phyloP scores from a whole-genome alignment of 768 basidiomycete species.

The Megacollybia marginata region DNA sequence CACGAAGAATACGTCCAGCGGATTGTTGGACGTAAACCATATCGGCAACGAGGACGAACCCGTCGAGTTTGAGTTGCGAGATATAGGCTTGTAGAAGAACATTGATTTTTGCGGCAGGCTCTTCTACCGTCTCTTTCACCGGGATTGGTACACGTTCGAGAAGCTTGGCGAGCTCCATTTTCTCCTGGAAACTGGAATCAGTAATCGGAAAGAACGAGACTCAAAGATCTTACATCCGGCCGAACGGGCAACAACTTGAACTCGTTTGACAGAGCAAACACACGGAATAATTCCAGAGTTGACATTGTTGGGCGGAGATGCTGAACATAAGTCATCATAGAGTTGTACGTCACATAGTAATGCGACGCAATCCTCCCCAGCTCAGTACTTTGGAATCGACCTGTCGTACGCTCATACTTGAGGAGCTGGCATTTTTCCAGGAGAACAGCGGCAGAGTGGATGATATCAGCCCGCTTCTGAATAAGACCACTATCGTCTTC shows the following conservation, averaged over 20 bases:
- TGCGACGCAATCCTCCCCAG: conserved; percentile 91
- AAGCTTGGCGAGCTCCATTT: conserved; percentile 83
- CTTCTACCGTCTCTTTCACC: conserved; percentile 93
- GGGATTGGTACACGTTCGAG: conserved; percentile 95
- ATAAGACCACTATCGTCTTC: conserved; percentile 77
- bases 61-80: conserved; percentile 87
- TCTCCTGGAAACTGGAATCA: conserved; percentile 37
- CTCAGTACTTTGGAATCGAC: conserved; percentile 89
- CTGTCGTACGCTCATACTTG: conserved; percentile 87
- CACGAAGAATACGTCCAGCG: conserved; percentile 91
- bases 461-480: conserved; percentile 92
- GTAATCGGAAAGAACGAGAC: conserved; percentile 1
- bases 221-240: conserved; percentile 3
- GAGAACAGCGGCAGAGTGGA: conserved; percentile 87
- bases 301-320: conserved; percentile 85
- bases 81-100: conserved; percentile 93
- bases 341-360: conserved; percentile 91
- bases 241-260: conserved; percentile 83
- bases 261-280: conserved; percentile 93
- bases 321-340: conserved; percentile 96
- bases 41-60: conserved; percentile 80
- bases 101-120: conserved; percentile 96
- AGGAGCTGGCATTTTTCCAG: conserved; percentile 92
- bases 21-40: conserved; percentile 98
- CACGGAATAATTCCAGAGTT: conserved; percentile 85